Percentiles rank a stretch among this genome's conserved stretches.
phyloP scores from a whole-genome alignment of 1,139 yeast species.

The Candida sojae region DNA sequence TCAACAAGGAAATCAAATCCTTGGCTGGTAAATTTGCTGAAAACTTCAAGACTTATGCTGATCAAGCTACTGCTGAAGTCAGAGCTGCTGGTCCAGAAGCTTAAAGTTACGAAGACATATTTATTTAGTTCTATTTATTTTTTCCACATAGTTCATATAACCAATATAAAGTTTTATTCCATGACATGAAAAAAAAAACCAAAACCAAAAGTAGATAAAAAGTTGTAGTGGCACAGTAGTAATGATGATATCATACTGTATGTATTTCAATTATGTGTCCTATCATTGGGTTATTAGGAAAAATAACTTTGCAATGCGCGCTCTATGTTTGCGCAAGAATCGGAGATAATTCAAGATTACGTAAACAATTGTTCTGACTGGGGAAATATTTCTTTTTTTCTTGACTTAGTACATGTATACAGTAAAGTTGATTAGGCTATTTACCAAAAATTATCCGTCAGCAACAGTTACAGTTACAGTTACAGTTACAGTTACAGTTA shows the following conservation, averaged over 20 bases:
- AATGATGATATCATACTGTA: too few relatives aligned
- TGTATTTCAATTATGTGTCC: background rate
- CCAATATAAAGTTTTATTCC: background rate
- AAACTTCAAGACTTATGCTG: conserved; percentile 83
- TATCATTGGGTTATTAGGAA: background rate
- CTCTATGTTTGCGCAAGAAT: background rate
- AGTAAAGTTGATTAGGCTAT: too few relatives aligned
- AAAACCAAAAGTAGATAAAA: too few relatives aligned
- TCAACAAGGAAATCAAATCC: conserved; percentile 65
- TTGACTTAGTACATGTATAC: too few relatives aligned
- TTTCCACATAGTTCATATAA: background rate
- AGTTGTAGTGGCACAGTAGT: too few relatives aligned
- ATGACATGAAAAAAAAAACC: too few relatives aligned
- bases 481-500: too few relatives aligned
- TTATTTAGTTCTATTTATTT: background rate
- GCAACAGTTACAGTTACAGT: too few relatives aligned
- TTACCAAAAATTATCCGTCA: too few relatives aligned
- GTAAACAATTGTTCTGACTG: too few relatives aligned
- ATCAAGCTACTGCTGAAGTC: conserved; percentile 83
- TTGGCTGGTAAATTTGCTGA: conserved; percentile 80
- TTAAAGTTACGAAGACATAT: conserved; percentile 15
- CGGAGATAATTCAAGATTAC: background rate
- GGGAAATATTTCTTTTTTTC: too few relatives aligned
- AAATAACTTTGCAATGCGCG: too few relatives aligned
- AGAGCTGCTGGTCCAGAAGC: conserved; percentile 86